Conservation (phyloP, 352 stramenopile genomes). For the Phytophthora podocarpi region DNA sequence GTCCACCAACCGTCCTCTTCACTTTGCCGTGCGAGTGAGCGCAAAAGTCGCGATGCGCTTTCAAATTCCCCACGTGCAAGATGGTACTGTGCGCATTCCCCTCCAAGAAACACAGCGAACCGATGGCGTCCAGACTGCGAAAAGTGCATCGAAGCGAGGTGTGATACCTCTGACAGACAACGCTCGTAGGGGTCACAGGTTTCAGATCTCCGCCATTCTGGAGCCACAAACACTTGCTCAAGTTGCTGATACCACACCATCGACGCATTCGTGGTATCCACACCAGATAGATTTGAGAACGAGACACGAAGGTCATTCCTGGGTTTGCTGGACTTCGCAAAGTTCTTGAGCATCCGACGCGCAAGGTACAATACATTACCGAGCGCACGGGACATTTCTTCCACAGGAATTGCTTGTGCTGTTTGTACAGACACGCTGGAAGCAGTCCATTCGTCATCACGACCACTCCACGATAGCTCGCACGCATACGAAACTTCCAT, state of each 20-base stretch:
- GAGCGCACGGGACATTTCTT: slow-evolving; percentile 66
- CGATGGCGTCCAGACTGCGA: slow-evolving; percentile 70
- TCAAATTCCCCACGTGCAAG: slow-evolving; percentile 59
- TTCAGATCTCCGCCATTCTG: slow-evolving; percentile 12
- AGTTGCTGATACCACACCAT: slow-evolving; percentile 65
- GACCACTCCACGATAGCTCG: slow-evolving; percentile 73
- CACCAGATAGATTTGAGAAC: not conserved
- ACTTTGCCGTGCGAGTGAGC: slow-evolving; percentile 69
- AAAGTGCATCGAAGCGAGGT: slow-evolving; percentile 79
- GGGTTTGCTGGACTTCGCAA: slow-evolving; percentile 26
- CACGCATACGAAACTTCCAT: slow-evolving; percentile 80
- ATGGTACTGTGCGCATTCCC: slow-evolving; percentile 73
- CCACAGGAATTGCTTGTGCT: slow-evolving; percentile 52
- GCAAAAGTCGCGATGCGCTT: slow-evolving; percentile 66
- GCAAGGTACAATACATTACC: slow-evolving; percentile 80
- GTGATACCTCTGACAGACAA: slow-evolving; percentile 74
- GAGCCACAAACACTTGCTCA: slow-evolving; percentile 44
- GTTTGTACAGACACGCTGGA: slow-evolving; percentile 49
- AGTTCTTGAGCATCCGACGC: slow-evolving; percentile 59
- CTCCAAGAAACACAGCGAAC: slow-evolving; percentile 79
- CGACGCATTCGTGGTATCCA: not conserved
- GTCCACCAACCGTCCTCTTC: slow-evolving; percentile 81
- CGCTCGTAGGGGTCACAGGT: slow-evolving; percentile 48
- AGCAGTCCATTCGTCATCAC: slow-evolving; percentile 62
- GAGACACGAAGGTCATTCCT: slow-evolving; percentile 6